Conservation (phyloP, 805 yeast genomes). For the Candida pseudofarinosa region DNA sequence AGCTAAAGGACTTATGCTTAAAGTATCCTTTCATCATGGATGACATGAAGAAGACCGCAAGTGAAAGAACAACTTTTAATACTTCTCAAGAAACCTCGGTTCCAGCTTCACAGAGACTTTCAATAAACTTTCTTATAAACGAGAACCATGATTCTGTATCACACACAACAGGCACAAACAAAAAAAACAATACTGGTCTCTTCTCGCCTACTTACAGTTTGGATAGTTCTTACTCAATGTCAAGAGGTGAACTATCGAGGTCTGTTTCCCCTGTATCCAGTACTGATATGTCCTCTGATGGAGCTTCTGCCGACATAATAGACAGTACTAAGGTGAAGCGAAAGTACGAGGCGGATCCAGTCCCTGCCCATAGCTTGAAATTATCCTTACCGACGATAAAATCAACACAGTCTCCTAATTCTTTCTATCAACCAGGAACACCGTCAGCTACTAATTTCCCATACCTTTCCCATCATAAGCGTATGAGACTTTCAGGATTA, state of each 20-base stretch:
- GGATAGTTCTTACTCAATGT: neutral
- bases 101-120: constrained; percentile 12
- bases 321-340: neutral
- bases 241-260: neutral
- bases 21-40: constrained; percentile 56
- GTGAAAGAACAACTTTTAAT: constrained; percentile 39
- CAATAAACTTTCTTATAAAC: constrained; percentile 13
- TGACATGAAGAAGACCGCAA: constrained; percentile 60
- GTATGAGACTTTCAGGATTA: constrained; percentile 46
- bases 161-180: neutral
- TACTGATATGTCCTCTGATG: neutral
- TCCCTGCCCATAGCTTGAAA: neutral
- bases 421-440: constrained; percentile 24
- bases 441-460: constrained; percentile 28
- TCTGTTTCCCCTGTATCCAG: constrained; percentile 5
- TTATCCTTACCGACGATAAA: constrained; percentile 34
- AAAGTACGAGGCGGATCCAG: constrained; percentile 1
- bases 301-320: neutral
- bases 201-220: constrained; percentile 4
- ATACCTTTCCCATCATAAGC: constrained; percentile 51
- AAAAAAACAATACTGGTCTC: neutral
- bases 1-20: constrained; percentile 49
- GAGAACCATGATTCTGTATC: neutral
- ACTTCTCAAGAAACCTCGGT: constrained; percentile 10
- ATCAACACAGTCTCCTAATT: constrained; percentile 31